Evolutionary conservation across 2,329 filamentous ascomycete species (phyloP).

Genomic region (Phialophora verrucosa): DNA sequence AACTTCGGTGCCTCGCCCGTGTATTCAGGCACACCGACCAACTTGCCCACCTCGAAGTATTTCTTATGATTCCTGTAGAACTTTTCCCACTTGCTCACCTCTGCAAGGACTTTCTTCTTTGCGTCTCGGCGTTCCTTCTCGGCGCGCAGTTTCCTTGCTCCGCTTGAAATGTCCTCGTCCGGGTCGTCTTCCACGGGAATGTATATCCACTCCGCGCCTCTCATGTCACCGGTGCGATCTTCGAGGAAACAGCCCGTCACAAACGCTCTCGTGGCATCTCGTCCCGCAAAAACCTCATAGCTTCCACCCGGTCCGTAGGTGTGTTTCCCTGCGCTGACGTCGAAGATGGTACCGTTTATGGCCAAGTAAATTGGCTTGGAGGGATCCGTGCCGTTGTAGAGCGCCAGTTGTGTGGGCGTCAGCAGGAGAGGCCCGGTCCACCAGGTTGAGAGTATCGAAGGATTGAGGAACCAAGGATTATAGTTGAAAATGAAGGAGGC

Average conservation of each 20-base stretch:
- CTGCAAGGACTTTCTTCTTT: slow-evolving; percentile 66
- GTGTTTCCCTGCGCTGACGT: slow-evolving; percentile 62
- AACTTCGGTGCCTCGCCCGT: slow-evolving; percentile 64
- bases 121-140: slow-evolving; percentile 71
- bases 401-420: slow-evolving; percentile 73
- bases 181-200: slow-evolving; percentile 72
- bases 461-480: slow-evolving; percentile 66
- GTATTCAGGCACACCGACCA: slow-evolving; percentile 57
- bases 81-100: slow-evolving; percentile 78
- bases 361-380: slow-evolving; percentile 84
- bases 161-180: slow-evolving; percentile 48
- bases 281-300: slow-evolving; percentile 85
- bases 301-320: slow-evolving; percentile 80
- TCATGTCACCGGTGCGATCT: slow-evolving; percentile 81
- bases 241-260: slow-evolving; percentile 91
- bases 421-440: slow-evolving; percentile 68
- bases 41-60: slow-evolving; percentile 79
- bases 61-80: slow-evolving; percentile 82
- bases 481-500: slow-evolving; percentile 73
- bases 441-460: slow-evolving; percentile 64
- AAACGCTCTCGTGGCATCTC: slow-evolving; percentile 85
- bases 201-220: slow-evolving; percentile 87
- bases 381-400: slow-evolving; percentile 78
- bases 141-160: slow-evolving; percentile 58
- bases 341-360: slow-evolving; percentile 72